Evolutionary conservation across 192 early-diverging fungal genomes (phyloP), one percentile per base, ranked within the genome.

Genomic region (Backusella circina): DNA sequence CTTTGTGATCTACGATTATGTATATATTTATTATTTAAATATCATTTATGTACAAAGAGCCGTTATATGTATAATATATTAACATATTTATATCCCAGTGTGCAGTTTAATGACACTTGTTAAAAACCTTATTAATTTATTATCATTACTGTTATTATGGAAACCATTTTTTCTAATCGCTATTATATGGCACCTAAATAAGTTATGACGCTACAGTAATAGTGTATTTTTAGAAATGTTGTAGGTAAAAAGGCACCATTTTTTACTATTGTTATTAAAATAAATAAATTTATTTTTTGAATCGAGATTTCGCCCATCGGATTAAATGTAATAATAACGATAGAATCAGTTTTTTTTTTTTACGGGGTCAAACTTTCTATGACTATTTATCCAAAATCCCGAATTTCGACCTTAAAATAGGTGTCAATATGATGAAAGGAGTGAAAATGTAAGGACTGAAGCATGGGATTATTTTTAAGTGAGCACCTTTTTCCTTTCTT

Each of bases 361-460:
- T 51, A 57, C 23, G 54, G 54, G 21, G 54, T 21, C 54, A 57
- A 26, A 28, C n/a, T 12, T 57, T 8, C n/a, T 3, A 26, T 9
- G 10, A 26, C 23, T 57, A 21, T 51, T 21, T 51, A 21, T 51
- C 23, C 50, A 21, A 21, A 51, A 51, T 51, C n/a, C 50, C 54
- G 54, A 57, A 0, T 26, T 47, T 57, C 2, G 54, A 57, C 21
- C 54, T 57, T 57, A 57, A 57, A 57, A 57, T 57, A 57, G 54
- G 10, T 26, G 3, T 57, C 23, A 26, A 57, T 57, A 3, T 12
- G 2, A 12, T 26, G n/a, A 26, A 57, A 57, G 54, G 54, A 57
- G 54, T 57, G 54, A 57, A 57, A 57, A 57, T 57, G 54, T 57
- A 57, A 57, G 54, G 54, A 57, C 54, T 26, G n/a, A 13, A 57